Conservation (phyloP, 306 rosid species). For the Quercus glauca region DNA sequence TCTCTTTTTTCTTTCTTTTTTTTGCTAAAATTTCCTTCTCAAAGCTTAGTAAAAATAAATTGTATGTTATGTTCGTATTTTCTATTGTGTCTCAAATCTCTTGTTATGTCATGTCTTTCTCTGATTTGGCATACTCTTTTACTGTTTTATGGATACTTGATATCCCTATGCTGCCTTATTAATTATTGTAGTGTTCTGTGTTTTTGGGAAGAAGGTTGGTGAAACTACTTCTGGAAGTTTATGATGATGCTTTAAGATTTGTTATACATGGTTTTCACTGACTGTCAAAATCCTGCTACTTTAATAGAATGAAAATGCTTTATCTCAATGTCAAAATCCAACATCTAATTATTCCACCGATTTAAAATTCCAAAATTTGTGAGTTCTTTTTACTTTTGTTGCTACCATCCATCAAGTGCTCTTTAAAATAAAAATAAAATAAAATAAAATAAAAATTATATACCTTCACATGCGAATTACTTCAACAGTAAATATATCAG, state of each 20-base stretch:
- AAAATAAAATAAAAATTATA: neutral
- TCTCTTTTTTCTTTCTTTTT: neutral
- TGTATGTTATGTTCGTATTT: neutral
- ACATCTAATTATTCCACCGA: neutral
- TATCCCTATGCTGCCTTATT: neutral
- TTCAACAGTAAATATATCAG: neutral
- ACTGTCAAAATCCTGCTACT: neutral
- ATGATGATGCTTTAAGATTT: neutral
- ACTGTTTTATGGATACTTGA: neutral
- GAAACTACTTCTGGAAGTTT: neutral
- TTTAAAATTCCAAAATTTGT: neutral
- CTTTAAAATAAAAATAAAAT: neutral
- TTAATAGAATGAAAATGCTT: neutral
- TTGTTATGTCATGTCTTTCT: neutral
- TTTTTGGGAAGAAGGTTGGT: no score
- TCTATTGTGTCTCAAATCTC: neutral
- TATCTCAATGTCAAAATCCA: neutral
- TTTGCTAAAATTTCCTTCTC: neutral
- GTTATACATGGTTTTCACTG: no score
- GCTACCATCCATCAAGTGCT: neutral
- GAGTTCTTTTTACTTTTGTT: neutral
- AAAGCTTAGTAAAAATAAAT: constrained; percentile 7
- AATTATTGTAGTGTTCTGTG: no score
- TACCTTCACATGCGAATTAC: neutral
- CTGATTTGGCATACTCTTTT: neutral